Evolutionary conservation across 1,284 basidiomycete species (phyloP).

Genomic region (Puccinia hordei): DNA sequence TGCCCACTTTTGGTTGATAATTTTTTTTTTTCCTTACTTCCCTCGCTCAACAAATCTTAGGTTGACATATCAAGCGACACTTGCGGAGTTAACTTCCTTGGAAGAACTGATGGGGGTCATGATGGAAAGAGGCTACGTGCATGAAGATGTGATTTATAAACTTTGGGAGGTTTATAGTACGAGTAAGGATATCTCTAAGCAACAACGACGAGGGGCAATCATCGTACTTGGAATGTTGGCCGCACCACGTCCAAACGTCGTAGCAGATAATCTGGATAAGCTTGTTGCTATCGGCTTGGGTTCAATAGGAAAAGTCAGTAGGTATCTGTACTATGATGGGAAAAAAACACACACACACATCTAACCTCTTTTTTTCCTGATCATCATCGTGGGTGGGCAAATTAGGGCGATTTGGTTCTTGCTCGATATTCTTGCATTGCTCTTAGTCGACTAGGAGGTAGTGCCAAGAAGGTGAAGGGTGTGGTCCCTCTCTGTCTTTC

Average conservation of each 20-base stretch:
- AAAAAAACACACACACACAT: not conserved
- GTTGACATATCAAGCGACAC: slow-evolving; percentile 78
- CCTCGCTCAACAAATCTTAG: slow-evolving; percentile 1
- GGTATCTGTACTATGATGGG: slow-evolving; percentile 19
- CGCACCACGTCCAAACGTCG: slow-evolving; percentile 76
- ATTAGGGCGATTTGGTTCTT: slow-evolving; percentile 72
- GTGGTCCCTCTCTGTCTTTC: no score
- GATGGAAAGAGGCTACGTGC: slow-evolving; percentile 79
- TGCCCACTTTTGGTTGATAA: not conserved
- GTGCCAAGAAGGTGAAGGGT: slow-evolving; percentile 92
- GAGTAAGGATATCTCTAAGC: slow-evolving; percentile 71
- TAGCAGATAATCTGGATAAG: slow-evolving; percentile 82
- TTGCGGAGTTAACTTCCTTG: slow-evolving; percentile 91
- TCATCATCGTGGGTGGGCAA: not conserved
- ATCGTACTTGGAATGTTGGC: slow-evolving; percentile 96
- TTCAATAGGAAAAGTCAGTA: slow-evolving; percentile 64
- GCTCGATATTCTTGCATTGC: slow-evolving; percentile 93
- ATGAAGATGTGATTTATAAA: slow-evolving; percentile 80
- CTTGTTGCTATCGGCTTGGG: slow-evolving; percentile 89
- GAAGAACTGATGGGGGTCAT: slow-evolving; percentile 95
- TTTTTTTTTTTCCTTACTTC: slow-evolving; percentile 9
- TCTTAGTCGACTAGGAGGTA: slow-evolving; percentile 85
- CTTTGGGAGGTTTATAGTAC: slow-evolving; percentile 91
- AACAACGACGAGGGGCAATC: slow-evolving; percentile 87
- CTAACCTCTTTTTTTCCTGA: not conserved